Conservation (phyloP, 306 rosid genomes). For the Senna siamea region DNA sequence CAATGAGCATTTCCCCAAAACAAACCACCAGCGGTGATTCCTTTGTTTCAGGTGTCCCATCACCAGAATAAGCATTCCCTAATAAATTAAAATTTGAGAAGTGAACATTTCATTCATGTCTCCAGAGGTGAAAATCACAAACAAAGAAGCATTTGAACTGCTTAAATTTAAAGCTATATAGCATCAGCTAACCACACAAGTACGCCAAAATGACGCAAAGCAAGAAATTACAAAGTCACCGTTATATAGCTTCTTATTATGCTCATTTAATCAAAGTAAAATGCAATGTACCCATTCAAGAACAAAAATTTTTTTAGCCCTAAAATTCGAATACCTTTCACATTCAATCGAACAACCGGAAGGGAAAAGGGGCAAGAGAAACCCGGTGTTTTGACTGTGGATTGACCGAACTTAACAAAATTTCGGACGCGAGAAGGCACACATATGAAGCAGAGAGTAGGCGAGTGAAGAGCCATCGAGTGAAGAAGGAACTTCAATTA, state of each 20-base stretch:
- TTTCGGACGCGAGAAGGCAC: constrained; percentile 41
- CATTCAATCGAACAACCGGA: constrained; percentile 44
- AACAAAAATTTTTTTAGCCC: no score
- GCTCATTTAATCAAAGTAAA: no score
- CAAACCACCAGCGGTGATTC: constrained; percentile 87
- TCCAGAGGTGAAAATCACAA: constrained; percentile 18
- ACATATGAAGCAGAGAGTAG: constrained; percentile 50
- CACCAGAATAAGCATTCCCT: constrained; percentile 73
- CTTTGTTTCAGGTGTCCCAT: constrained; percentile 56
- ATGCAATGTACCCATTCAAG: no score
- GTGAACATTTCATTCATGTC: constrained; percentile 18
- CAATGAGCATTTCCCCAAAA: constrained; percentile 96
- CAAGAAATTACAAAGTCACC: constrained; percentile 12
- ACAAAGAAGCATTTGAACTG: constrained; percentile 7
- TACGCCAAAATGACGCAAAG: constrained; percentile 7
- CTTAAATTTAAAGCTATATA: constrained; percentile 14
- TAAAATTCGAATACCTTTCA: constrained; percentile 48
- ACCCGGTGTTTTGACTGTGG: constrained; percentile 46
- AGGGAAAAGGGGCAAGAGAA: constrained; percentile 43
- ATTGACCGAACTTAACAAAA: constrained; percentile 47
- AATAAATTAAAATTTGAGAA: constrained; percentile 35
- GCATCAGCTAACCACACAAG: not conserved
- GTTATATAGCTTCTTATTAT: no score
- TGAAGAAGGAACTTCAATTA: not conserved
- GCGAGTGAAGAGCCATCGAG: constrained; percentile 75